Conservation (phyloP, 148 eudicot genomes). For the Chenopodium album region DNA sequence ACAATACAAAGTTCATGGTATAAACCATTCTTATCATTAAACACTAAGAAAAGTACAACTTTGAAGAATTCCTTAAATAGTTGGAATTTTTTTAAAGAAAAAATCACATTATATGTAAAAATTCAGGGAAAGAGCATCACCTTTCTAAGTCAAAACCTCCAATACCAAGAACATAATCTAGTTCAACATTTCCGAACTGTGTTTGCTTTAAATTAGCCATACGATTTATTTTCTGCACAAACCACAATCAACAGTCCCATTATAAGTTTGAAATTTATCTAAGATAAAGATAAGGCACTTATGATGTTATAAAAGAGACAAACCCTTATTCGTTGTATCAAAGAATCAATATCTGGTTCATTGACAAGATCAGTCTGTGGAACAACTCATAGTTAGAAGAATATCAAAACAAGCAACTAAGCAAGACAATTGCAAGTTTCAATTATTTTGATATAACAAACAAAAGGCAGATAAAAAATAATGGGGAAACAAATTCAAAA, state of each 20-base stretch:
- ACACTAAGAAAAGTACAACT: too few species aligned
- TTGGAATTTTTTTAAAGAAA: neutral
- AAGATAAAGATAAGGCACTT: conserved; percentile 9
- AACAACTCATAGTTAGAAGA: conserved; percentile 16
- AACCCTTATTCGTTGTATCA: conserved; percentile 78
- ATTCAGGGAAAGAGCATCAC: conserved; percentile 32
- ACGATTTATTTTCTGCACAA: conserved; percentile 67
- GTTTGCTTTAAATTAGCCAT: conserved; percentile 79
- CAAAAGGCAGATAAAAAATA: neutral
- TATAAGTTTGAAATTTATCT: neutral
- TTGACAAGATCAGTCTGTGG: conserved; percentile 92
- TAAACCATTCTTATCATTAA: neutral
- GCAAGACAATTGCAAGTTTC: neutral
- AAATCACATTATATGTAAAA: neutral
- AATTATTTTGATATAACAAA: too few species aligned
- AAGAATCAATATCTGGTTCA: conserved; percentile 55
- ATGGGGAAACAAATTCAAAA: too few species aligned
- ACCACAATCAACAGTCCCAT: neutral
- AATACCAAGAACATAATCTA: conserved; percentile 95
- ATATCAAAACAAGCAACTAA: too few species aligned
- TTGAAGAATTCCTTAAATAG: neutral
- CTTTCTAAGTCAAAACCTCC: conserved; percentile 99
- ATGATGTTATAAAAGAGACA: conserved; percentile 18
- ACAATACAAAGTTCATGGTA: neutral
- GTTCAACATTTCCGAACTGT: conserved; percentile 80